Base-by-base conservation (phyloP, 306 rosid species). In the Pachyrhizus erosus region DNA sequence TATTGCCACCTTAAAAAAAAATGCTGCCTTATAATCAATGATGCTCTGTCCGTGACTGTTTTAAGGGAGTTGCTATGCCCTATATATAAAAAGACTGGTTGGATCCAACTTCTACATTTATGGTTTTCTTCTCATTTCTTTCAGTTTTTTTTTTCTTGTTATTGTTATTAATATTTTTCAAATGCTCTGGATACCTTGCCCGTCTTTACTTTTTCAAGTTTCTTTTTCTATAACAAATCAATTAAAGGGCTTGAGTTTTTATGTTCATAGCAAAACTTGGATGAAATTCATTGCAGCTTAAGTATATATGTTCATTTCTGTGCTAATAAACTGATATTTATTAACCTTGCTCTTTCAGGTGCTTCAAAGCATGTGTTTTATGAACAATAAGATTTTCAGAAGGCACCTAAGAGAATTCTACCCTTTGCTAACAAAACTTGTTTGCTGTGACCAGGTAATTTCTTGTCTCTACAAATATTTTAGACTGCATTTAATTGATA, bases 401-500 rank as follows among this genome's bases (percentile, higher is more conserved):
- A 92, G 95, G 85, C 97, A 96, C 86, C 82, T 96, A 42, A 91
- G 98, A 80, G 97, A 96, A 70, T 87, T 96, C 84, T 96, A 96
- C 84, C 99, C 99, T 65, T 83, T 92, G 92, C 94, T 96, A 69
- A 96, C 98, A 39, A 94, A 88, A 78, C 98, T 96, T 75, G 93
- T 96, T 46, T 94, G 98, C 89, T 96, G 98, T 33, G 98, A 96
- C 80, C 99, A 96, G 98, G 99, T 96, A 88, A 76, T 82, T 81
- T 84, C 73, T 71, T 83, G 73, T 71, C 43, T 82, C 60, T 23
- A 70, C 29, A 23, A 43, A 21, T 7, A 29, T 65, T 49, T 11
- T 34, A 51, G 75, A 67, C 48, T 65, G 23, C 67, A 79, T 78
- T 73, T 87, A 45, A 31, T 73, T 67, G n/a, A 40, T 20, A 73